These are phyloP conservation scores for Pleoardoris graminearum DNA, from an alignment of 2,329 filamentous ascomycete species.

Conservation along the genomic window DNA sequence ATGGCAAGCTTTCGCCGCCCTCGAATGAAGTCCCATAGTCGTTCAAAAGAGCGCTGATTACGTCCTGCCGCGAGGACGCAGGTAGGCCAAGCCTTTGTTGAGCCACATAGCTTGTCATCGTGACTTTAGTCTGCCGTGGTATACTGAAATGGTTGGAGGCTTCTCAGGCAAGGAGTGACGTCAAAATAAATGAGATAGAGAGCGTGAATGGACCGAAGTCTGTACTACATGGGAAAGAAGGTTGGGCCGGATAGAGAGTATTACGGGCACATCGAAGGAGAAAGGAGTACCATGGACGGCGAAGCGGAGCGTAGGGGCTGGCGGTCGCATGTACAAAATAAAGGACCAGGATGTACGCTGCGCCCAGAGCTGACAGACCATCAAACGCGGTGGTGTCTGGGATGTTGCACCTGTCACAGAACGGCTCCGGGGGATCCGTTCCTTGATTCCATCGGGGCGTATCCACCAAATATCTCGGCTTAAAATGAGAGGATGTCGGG, in stretches of 20 bases:
- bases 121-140: conserved; percentile 2
- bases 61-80: conserved; percentile 40
- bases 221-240: conserved; percentile 17
- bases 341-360: conserved; percentile 35
- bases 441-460: neutral
- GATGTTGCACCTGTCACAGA: conserved; percentile 33
- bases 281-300: conserved; percentile 21
- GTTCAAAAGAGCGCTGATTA: conserved; percentile 44
- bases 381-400: conserved; percentile 46
- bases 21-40: conserved; percentile 42
- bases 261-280: conserved; percentile 26
- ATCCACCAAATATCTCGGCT: conserved; percentile 1
- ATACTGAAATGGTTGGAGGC: neutral
- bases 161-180: conserved; percentile 9
- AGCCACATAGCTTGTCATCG: conserved; percentile 33
- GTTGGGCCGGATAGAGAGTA: conserved; percentile 24
- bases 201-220: conserved; percentile 15
- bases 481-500: conserved; percentile 24
- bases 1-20: conserved; percentile 27
- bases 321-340: conserved; percentile 38
- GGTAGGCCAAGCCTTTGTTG: conserved; percentile 28
- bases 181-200: conserved; percentile 14
- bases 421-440: conserved; percentile 11
- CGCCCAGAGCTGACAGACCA: conserved; percentile 22
- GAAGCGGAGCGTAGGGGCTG: conserved; percentile 29